phyloP scores from a whole-genome alignment of 352 stramenopile genomes.

The Phytophthora boehmeriae region DNA sequence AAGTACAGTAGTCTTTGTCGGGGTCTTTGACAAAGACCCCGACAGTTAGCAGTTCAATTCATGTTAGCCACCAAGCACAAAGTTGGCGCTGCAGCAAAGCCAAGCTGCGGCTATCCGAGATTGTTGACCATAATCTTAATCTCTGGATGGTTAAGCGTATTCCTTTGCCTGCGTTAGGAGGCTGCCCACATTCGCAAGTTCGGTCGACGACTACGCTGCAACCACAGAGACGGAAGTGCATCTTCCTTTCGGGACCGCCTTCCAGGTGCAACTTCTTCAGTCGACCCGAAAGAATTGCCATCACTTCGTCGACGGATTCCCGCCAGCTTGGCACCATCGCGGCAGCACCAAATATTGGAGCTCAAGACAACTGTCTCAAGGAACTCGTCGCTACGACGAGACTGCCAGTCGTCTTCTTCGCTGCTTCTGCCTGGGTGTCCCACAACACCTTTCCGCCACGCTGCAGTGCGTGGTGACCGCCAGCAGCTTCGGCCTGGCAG shows the following conservation, averaged over 20 bases:
- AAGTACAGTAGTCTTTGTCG: too few relatives aligned
- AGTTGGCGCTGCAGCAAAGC: too few relatives aligned
- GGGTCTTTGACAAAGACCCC: too few relatives aligned
- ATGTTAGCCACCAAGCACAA: too few relatives aligned
- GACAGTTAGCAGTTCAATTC: too few relatives aligned
- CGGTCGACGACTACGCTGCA: too few relatives aligned
- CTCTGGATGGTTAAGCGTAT: too few relatives aligned
- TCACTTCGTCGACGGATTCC: neutral
- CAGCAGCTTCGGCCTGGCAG: neutral
- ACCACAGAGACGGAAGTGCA: neutral
- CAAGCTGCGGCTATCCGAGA: too few relatives aligned
- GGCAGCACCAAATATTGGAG: slow-evolving; percentile 21
- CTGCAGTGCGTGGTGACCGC: neutral
- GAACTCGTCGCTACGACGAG: slow-evolving; percentile 2
- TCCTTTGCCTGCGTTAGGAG: too few relatives aligned
- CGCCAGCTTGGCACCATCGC: slow-evolving; percentile 12
- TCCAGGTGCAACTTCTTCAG: neutral
- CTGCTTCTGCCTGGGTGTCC: neutral
- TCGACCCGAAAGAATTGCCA: slow-evolving; percentile 3
- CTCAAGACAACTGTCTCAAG: slow-evolving; percentile 8
- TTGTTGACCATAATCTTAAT: too few relatives aligned
- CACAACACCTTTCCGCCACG: neutral
- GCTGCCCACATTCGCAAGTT: too few relatives aligned
- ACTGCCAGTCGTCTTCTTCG: neutral
- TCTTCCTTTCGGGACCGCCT: neutral